Conservation (phyloP, 805 yeast genomes). For the Lipomyces oligophaga region DNA sequence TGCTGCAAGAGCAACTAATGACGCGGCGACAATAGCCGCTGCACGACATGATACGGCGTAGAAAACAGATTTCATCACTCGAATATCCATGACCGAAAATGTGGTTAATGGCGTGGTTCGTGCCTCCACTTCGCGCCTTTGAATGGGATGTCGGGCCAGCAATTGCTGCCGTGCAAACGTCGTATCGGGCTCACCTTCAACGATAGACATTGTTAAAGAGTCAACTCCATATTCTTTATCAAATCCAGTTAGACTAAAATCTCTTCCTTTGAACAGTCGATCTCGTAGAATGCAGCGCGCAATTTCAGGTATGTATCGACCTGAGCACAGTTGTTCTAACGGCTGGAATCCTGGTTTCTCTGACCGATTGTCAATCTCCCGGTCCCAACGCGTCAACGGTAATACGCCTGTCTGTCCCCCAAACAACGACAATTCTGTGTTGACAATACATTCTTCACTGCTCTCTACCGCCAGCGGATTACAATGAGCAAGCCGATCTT, state of each 20-base stretch:
- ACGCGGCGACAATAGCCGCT: slow-evolving; percentile 36
- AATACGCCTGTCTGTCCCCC: slow-evolving; percentile 60
- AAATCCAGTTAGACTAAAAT: slow-evolving; percentile 29
- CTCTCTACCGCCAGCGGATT: slow-evolving; percentile 35
- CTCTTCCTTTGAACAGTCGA: slow-evolving; percentile 44
- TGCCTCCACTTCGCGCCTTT: slow-evolving; percentile 5
- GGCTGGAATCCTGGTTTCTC: slow-evolving; percentile 79
- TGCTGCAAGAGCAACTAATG: slow-evolving; percentile 25
- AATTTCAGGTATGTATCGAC: slow-evolving; percentile 85
- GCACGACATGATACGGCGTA: slow-evolving; percentile 36
- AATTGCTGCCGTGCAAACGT: slow-evolving; percentile 30
- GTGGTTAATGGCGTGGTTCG: too few species aligned
- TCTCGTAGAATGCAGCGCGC: slow-evolving; percentile 70
- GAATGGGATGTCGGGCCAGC: slow-evolving; percentile 23
- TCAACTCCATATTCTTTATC: slow-evolving; percentile 31
- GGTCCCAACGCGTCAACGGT: slow-evolving; percentile 75
- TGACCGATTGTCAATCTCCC: slow-evolving; percentile 53
- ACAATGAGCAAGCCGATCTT: slow-evolving; percentile 54
- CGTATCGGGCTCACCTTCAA: slow-evolving; percentile 30
- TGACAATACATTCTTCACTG: slow-evolving; percentile 57
- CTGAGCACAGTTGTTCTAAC: slow-evolving; percentile 82
- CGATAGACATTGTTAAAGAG: slow-evolving; percentile 30
- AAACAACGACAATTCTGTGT: slow-evolving; percentile 92
- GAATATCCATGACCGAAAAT: slow-evolving; percentile 29
- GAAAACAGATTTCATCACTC: slow-evolving; percentile 30